Percentiles rank a stretch among this genome's conserved stretches.
phyloP scores from a whole-genome alignment of 257 asterid species.

The Solanum boliviense region DNA sequence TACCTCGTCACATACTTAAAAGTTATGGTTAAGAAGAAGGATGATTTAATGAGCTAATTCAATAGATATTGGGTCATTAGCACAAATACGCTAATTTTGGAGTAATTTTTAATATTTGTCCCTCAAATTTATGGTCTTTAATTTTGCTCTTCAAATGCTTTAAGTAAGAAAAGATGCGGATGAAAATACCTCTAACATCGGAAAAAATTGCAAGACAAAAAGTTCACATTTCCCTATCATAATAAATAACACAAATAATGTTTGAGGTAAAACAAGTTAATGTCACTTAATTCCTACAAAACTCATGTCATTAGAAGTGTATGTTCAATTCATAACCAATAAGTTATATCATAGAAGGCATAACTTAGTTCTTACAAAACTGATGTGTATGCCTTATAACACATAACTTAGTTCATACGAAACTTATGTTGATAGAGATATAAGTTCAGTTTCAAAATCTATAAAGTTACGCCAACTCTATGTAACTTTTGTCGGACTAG shows the following conservation, averaged over 20 bases:
- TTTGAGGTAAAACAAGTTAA: neutral
- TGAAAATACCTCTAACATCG: neutral
- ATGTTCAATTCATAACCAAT: neutral
- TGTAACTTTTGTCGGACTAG: neutral
- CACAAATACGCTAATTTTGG: neutral
- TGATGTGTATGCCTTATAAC: neutral
- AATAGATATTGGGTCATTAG: too few species aligned
- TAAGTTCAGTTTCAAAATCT: neutral
- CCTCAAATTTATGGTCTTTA: too few species aligned
- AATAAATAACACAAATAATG: neutral
- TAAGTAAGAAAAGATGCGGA: neutral
- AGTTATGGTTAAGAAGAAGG: too few species aligned
- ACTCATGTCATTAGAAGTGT: neutral
- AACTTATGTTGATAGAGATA: neutral
- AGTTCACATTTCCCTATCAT: neutral
- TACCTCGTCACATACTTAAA: too few species aligned
- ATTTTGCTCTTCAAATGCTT: neutral
- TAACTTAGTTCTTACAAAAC: neutral
- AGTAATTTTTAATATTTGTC: too few species aligned
- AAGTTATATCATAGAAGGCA: neutral
- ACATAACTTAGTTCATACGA: neutral
- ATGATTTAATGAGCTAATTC: too few species aligned
- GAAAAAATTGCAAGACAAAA: neutral
- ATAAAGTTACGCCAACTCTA: neutral
- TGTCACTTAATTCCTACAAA: neutral